Percentiles rank a stretch among this genome's conserved stretches.
These are phyloP conservation scores for Camellia oleifera DNA, from an alignment of 179 eudicot species.

Conservation along the genomic window DNA sequence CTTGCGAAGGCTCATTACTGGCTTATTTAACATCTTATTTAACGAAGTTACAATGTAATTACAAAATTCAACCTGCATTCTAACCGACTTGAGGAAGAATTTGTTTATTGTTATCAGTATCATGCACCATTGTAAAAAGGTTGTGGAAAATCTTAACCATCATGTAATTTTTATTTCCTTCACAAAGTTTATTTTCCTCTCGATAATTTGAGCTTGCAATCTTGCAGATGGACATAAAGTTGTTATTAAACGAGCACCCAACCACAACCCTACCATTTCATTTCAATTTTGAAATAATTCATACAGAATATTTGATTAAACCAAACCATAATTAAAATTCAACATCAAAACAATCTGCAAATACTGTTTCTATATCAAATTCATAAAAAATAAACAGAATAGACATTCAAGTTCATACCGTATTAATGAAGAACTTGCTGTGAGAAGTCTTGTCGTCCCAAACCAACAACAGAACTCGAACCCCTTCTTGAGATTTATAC, in stretches of 20 bases:
- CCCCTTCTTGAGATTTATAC: constrained; percentile 95
- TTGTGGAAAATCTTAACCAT: neutral
- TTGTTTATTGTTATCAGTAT: neutral
- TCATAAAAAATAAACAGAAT: neutral
- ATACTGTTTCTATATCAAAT: no score
- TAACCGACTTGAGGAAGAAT: no score
- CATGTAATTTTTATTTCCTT: neutral
- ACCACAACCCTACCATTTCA: no score
- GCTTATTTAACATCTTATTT: no score
- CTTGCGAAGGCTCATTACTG: no score
- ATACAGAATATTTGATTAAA: no score
- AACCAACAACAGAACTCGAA: constrained; percentile 73
- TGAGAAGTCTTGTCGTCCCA: constrained; percentile 99
- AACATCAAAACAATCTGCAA: neutral
- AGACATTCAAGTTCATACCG: constrained; percentile 29
- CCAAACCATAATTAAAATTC: neutral
- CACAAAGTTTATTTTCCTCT: neutral
- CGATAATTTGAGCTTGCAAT: neutral
- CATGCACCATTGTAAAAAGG: neutral
- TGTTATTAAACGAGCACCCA: no score
- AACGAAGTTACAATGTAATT: no score
- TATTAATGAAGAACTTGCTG: constrained; percentile 61
- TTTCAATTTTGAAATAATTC: no score
- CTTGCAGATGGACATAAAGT: neutral
- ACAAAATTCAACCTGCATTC: no score